Percentiles rank a stretch among this genome's conserved stretches.
These are phyloP conservation scores for Dicorynia guianensis DNA, from an alignment of 306 rosid species.

Conservation along the genomic window DNA sequence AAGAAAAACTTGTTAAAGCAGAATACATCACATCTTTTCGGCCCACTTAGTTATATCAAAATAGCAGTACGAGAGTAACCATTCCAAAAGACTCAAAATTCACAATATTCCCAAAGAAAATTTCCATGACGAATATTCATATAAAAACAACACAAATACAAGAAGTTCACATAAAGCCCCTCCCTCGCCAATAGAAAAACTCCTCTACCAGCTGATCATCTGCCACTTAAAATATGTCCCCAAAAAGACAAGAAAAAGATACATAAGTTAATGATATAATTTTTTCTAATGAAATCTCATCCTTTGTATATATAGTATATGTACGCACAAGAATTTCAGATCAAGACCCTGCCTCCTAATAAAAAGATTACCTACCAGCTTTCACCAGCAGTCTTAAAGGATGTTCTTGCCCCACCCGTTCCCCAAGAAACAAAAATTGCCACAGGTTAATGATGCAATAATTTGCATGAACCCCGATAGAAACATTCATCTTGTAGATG, in stretches of 20 bases:
- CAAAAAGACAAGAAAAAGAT: not conserved
- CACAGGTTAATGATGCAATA: too few species aligned
- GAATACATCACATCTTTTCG: not conserved
- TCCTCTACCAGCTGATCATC: not conserved
- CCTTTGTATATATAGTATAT: too few species aligned
- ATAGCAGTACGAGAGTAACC: conserved; percentile 2
- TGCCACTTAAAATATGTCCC: not conserved
- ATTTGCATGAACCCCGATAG: too few species aligned
- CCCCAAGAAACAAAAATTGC: too few species aligned
- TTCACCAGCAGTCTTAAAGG: too few species aligned
- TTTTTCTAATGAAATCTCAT: too few species aligned
- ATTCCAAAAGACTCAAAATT: not conserved
- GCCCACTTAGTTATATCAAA: conserved; percentile 6
- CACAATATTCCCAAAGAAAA: not conserved
- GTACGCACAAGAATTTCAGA: too few species aligned
- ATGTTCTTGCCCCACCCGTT: too few species aligned
- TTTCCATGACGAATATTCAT: not conserved
- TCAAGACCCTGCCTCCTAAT: too few species aligned
- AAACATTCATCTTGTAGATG: not conserved
- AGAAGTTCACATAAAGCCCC: not conserved
- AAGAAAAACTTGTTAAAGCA: not conserved
- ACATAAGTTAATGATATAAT: too few species aligned
- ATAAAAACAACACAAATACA: not conserved
- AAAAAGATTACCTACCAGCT: too few species aligned
- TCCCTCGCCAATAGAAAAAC: too few species aligned